phyloP scores from a whole-genome alignment of 306 rosid species.

The Albizia julibrissin region DNA sequence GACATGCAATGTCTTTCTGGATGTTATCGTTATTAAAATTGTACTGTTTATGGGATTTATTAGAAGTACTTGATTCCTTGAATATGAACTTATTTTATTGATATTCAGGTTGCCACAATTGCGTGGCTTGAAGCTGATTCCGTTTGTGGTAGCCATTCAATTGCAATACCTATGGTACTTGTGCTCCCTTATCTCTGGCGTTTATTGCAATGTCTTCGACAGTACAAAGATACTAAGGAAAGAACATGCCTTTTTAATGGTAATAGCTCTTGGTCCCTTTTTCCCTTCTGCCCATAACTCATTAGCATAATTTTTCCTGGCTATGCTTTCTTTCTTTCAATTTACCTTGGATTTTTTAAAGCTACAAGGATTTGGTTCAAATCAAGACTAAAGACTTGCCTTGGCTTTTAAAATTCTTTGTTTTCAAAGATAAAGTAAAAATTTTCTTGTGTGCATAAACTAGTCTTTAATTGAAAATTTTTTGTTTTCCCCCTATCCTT shows the following conservation, averaged over 20 bases:
- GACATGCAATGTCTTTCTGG: neutral
- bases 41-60: neutral
- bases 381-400: neutral
- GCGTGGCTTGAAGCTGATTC: constrained; percentile 99
- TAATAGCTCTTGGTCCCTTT: constrained; percentile 40
- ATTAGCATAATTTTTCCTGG: constrained; percentile 13
- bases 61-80: neutral
- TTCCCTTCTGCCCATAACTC: constrained; percentile 10
- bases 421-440: neutral
- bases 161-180: constrained; percentile 83
- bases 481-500: neutral
- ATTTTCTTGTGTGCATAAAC: constrained; percentile 3
- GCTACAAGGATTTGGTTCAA: neutral
- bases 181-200: constrained; percentile 97
- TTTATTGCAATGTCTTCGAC: constrained; percentile 92
- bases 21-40: neutral
- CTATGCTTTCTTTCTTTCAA: constrained; percentile 10
- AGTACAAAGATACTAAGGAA: constrained; percentile 86
- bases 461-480: constrained; percentile 10
- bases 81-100: constrained; percentile 13
- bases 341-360: neutral
- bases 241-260: constrained; percentile 85
- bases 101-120: constrained; percentile 91
- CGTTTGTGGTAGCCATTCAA: constrained; percentile 96
- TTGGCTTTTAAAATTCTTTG: constrained; percentile 5